Conservation (phyloP, 2,329 filamentous ascomycete species). For the Corynespora cassiicola region DNA sequence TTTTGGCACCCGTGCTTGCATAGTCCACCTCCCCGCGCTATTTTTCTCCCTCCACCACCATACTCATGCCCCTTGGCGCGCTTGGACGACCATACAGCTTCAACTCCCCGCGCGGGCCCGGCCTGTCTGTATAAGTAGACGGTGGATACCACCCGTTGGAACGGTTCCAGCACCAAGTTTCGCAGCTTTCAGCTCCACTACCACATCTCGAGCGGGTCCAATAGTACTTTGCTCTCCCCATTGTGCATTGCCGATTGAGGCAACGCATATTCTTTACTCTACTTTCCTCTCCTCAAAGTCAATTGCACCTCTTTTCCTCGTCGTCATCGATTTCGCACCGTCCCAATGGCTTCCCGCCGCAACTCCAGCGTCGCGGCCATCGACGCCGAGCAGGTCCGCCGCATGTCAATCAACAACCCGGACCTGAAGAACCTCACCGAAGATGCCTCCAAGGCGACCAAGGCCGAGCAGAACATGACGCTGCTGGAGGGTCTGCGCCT, state of each 20-base stretch:
- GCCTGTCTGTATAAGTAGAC: conserved; percentile 7
- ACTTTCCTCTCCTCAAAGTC: neutral
- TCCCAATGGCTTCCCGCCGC: too few relatives aligned
- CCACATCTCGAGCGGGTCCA: conserved; percentile 1
- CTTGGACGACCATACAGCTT: too few relatives aligned
- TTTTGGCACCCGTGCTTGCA: conserved; percentile 19
- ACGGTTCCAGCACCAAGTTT: conserved; percentile 1
- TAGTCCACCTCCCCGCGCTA: conserved; percentile 34
- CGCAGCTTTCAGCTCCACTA: neutral
- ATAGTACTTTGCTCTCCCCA: too few relatives aligned
- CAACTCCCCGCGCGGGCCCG: too few relatives aligned
- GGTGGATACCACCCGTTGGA: neutral
- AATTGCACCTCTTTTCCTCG: neutral
- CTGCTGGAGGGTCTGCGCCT: conserved; percentile 76
- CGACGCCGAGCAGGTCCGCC: conserved; percentile 37
- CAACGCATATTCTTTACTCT: too few relatives aligned
- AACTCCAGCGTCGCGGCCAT: conserved; percentile 40
- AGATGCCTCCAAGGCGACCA: conserved; percentile 46
- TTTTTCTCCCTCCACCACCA: conserved; percentile 26
- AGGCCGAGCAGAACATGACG: conserved; percentile 55
- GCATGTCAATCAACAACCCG: conserved; percentile 33
- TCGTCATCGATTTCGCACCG: too few relatives aligned
- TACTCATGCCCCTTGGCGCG: conserved; percentile 21
- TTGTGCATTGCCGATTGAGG: too few relatives aligned
- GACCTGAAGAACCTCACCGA: conserved; percentile 34